phyloP scores from a whole-genome alignment of 768 basidiomycete genomes.

The Leccinum rimulosum region DNA sequence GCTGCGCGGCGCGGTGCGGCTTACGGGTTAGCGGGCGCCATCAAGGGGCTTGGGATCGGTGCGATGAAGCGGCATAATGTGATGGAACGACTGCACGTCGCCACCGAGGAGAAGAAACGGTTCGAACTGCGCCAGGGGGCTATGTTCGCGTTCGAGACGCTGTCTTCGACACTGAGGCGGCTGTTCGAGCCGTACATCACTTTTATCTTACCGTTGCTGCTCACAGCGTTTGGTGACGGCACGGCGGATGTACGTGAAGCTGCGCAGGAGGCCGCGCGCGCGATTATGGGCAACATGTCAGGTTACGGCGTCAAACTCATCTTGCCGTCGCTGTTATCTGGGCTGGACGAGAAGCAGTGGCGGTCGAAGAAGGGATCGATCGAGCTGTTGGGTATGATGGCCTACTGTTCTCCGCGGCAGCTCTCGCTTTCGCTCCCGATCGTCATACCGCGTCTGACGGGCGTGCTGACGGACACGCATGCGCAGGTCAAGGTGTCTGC shows the following conservation, averaged over 20 bases:
- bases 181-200: slow-evolving; percentile 92
- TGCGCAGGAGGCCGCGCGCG: slow-evolving; percentile 84
- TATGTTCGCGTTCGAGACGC: slow-evolving; percentile 91
- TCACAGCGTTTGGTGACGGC: slow-evolving; percentile 84
- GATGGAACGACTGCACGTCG: slow-evolving; percentile 66
- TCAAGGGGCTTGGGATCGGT: slow-evolving; percentile 87
- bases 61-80: slow-evolving; percentile 84
- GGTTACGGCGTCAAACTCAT: slow-evolving; percentile 96
- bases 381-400: slow-evolving; percentile 97
- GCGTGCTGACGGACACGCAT: slow-evolving; percentile 95
- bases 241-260: slow-evolving; percentile 89
- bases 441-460: slow-evolving; percentile 93
- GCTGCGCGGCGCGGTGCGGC: slow-evolving; percentile 95
- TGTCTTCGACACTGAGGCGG: slow-evolving; percentile 82
- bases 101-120: slow-evolving; percentile 85
- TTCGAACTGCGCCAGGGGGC: slow-evolving; percentile 90
- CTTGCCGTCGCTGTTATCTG: slow-evolving; percentile 82
- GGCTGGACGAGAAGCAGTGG: slow-evolving; percentile 98
- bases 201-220: slow-evolving; percentile 77
- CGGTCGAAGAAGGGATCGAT: slow-evolving; percentile 97
- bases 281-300: slow-evolving; percentile 94
- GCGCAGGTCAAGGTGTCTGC: slow-evolving; percentile 91
- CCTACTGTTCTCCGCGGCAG: slow-evolving; percentile 94
- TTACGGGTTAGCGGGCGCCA: slow-evolving; percentile 89
- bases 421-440: slow-evolving; percentile 93